Evolutionary conservation across 495 filamentous ascomycete genomes (phyloP).

Genomic region (Cercophora newfieldiana): DNA sequence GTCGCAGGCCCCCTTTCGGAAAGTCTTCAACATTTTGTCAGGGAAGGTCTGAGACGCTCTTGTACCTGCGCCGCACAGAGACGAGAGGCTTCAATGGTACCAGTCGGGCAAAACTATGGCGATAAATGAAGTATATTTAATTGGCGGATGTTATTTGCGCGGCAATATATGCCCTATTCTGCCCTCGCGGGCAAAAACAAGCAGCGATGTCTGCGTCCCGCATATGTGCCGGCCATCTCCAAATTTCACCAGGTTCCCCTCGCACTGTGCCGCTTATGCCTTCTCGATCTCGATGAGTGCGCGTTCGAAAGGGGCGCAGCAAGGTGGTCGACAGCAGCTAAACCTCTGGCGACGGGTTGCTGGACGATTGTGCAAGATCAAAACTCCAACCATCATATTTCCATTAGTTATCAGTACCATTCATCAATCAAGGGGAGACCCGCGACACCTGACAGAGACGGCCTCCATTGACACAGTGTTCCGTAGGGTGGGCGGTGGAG

Average conservation of each 20-base stretch:
- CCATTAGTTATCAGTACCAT: no score
- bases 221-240: not conserved
- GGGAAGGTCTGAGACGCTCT: not conserved
- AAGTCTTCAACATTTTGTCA: not conserved
- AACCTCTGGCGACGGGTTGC: not conserved
- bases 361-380: not conserved
- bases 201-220: not conserved
- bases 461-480: not conserved
- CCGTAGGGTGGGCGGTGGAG: no score
- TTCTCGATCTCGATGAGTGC: not conserved
- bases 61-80: not conserved
- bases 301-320: not conserved
- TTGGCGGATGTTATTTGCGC: constrained; percentile 11
- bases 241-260: not conserved
- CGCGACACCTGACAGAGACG: no score
- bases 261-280: not conserved
- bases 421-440: no score
- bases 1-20: not conserved
- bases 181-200: not conserved
- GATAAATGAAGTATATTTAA: constrained; percentile 11
- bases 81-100: not conserved
- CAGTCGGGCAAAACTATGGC: not conserved
- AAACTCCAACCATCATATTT: not conserved
- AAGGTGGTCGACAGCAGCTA: not conserved
- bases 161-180: not conserved